phyloP scores from a whole-genome alignment of 371 early-diverging fungal species.

The Massospora cicadina region DNA sequence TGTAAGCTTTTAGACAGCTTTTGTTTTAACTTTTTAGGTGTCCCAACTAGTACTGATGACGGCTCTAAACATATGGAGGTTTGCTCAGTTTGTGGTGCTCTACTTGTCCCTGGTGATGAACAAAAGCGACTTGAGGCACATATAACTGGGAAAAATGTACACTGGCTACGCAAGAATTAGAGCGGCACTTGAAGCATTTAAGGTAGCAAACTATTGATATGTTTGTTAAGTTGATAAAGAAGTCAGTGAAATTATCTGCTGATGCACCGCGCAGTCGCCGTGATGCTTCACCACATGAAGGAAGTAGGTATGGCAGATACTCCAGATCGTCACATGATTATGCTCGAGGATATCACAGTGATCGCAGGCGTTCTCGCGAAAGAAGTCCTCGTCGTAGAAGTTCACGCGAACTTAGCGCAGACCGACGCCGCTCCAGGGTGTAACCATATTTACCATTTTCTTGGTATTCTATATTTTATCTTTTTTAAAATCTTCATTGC shows the following conservation, averaged over 20 bases:
- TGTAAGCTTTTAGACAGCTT: conserved; percentile 16
- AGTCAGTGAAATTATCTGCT: conserved; percentile 9
- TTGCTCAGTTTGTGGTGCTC: conserved; percentile 78
- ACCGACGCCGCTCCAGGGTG: background rate
- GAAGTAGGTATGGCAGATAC: conserved; percentile 3
- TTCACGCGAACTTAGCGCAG: background rate
- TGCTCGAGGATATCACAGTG: background rate
- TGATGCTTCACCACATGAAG: background rate
- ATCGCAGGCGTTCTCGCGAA: background rate
- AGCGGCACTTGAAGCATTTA: conserved; percentile 55
- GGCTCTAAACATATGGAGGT: conserved; percentile 59
- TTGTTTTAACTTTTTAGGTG: background rate
- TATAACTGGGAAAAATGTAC: conserved; percentile 71
- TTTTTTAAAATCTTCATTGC: no score
- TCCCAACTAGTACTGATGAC: conserved; percentile 19
- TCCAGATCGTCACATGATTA: background rate
- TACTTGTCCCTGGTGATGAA: conserved; percentile 68
- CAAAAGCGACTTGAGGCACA: conserved; percentile 71
- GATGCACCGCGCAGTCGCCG: background rate
- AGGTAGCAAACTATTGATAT: conserved; percentile 21
- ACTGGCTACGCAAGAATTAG: conserved; percentile 67
- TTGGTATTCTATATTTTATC: background rate
- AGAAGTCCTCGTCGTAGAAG: conserved; percentile 1
- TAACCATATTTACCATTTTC: background rate
- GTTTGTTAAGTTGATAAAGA: background rate